A percentile compares a stretch with the other conserved stretches of the same genome.
These are phyloP conservation scores for Lentinula boryana DNA, from an alignment of 768 basidiomycete species.

Conservation along the genomic window DNA sequence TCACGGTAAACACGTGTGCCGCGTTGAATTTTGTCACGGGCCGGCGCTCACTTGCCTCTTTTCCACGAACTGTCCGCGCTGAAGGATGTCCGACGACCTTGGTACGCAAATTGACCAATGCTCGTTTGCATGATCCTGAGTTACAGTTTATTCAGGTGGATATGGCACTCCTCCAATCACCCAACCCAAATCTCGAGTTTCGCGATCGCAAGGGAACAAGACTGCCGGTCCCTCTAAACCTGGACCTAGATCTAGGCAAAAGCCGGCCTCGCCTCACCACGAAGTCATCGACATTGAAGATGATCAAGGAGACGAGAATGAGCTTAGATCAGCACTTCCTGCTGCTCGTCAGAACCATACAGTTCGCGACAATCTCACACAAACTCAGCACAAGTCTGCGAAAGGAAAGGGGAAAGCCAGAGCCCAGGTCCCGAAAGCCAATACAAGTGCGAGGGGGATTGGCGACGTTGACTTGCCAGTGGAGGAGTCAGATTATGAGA, in stretches of 20 bases:
- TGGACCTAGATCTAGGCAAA: not conserved
- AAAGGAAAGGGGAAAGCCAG: slow-evolving; percentile 30
- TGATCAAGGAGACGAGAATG: not conserved
- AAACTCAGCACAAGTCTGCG: not conserved
- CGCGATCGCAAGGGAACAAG: not conserved
- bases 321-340: not conserved
- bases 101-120: not conserved
- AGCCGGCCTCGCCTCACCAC: not conserved
- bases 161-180: not conserved
- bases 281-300: not conserved
- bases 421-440: slow-evolving; percentile 15
- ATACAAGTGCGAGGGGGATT: not conserved
- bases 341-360: not conserved
- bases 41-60: not conserved
- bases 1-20: not conserved
- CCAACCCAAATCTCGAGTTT: not conserved
- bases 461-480: slow-evolving; percentile 16
- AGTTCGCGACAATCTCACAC: not conserved
- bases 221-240: slow-evolving; percentile 2
- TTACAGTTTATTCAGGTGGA: not conserved
- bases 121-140: not conserved
- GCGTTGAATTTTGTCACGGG: not conserved
- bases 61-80: not conserved
- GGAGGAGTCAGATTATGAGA: slow-evolving; percentile 10
- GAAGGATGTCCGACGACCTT: not conserved